Evolutionary conservation across 140 eudicot genomes (phyloP).

Genomic region (Ambrosia hybrid): DNA sequence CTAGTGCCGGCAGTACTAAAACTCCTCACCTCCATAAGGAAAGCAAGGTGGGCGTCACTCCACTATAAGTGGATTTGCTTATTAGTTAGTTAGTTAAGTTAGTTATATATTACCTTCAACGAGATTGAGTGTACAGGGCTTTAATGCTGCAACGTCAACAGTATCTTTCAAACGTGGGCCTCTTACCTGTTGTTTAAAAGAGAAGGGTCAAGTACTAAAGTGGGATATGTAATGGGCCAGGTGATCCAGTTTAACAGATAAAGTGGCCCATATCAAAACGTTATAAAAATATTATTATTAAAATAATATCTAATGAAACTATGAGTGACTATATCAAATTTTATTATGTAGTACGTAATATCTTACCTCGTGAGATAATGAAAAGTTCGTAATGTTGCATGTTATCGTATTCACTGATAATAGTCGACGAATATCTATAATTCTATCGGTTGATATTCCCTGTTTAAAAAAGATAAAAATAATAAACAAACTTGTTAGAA

Average conservation of each 20-base stretch:
- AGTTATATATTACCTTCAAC: constrained; percentile 56
- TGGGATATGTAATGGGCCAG: constrained; percentile 18
- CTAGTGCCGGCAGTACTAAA: too few species aligned
- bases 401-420: constrained; percentile 68
- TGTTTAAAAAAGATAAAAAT: constrained; percentile 18
- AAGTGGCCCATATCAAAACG: constrained; percentile 27
- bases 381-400: constrained; percentile 76
- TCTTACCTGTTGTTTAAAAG: constrained; percentile 48
- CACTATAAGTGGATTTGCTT: too few species aligned
- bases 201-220: constrained; percentile 3
- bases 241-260: constrained; percentile 16
- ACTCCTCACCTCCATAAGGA: too few species aligned
- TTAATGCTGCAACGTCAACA: constrained; percentile 91
- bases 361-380: constrained; percentile 90
- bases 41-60: too few species aligned
- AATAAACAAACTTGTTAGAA: not conserved
- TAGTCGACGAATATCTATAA: constrained; percentile 89
- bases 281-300: too few species aligned
- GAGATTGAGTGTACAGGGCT: constrained; percentile 77
- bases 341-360: too few species aligned
- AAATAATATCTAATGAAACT: too few species aligned
- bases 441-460: constrained; percentile 97
- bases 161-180: constrained; percentile 93
- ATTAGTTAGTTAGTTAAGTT: not conserved
- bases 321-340: too few species aligned